Conservation (phyloP, 176 grass and related monocot species). For the Stipa capillata region DNA sequence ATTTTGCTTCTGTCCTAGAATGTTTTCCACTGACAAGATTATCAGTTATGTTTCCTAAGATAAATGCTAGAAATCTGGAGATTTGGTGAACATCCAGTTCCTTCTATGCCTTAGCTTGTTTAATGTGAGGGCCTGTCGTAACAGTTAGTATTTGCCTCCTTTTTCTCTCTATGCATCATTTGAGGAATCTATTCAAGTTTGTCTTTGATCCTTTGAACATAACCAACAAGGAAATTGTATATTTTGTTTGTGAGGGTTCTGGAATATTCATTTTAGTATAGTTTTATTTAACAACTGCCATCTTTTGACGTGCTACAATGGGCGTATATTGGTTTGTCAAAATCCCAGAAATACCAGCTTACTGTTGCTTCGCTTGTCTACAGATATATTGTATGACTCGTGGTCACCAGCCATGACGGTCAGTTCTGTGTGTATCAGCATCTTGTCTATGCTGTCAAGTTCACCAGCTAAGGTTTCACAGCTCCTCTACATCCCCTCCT, state of each 20-base stretch:
- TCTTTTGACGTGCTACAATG: neutral
- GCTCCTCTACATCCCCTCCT: neutral
- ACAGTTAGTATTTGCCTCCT: neutral
- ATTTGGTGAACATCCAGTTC: neutral
- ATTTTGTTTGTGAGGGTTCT: neutral
- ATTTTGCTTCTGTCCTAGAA: neutral
- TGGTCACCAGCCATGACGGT: constrained; percentile 94
- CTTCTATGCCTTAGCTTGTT: neutral
- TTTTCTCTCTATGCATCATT: neutral
- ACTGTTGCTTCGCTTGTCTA: neutral
- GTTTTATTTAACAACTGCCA: neutral
- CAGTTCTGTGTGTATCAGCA: constrained; percentile 86
- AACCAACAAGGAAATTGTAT: neutral
- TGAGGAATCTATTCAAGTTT: neutral
- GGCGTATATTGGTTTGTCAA: neutral
- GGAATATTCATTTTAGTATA: neutral
- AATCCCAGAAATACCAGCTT: neutral
- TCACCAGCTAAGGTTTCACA: constrained; percentile 62
- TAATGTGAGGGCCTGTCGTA: neutral
- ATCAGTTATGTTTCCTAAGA: neutral
- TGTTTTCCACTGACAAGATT: neutral
- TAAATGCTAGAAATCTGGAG: neutral
- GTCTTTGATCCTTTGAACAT: neutral
- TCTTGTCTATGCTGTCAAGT: constrained; percentile 90
- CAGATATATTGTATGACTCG: constrained; percentile 92